Evolutionary conservation across 352 stramenopile genomes (phyloP).

Genomic region (Globisporangium paddicum): DNA sequence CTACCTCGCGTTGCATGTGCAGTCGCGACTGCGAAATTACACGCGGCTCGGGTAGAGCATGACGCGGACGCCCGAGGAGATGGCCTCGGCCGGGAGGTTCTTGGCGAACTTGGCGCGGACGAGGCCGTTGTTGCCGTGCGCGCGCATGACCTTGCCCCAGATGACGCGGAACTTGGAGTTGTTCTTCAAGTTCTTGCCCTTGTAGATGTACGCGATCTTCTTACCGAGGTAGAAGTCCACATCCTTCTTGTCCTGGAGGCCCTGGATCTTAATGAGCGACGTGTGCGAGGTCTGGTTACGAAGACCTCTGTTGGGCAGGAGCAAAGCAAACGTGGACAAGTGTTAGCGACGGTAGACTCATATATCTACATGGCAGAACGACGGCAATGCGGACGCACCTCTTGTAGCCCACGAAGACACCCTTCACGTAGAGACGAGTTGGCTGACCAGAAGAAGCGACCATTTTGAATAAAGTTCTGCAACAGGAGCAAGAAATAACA

Average conservation of each 20-base stretch:
- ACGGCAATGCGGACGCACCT: conserved; percentile 33
- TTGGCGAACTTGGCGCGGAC: conserved; percentile 98
- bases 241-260: conserved; percentile 97
- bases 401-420: conserved; percentile 99
- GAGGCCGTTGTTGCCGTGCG: conserved; percentile 98
- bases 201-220: conserved; percentile 99
- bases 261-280: conserved; percentile 99
- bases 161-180: conserved; percentile 98
- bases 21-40: conserved; percentile 60
- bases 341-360: neutral
- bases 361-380: too few species aligned
- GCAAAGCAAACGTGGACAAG: neutral
- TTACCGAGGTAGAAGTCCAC: conserved; percentile 99
- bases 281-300: conserved; percentile 98
- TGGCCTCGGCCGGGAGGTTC: conserved; percentile 96
- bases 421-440: conserved; percentile 98
- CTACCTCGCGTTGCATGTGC: conserved; percentile 14
- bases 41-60: conserved; percentile 99
- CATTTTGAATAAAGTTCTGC: conserved; percentile 86
- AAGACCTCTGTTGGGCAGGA: conserved; percentile 79
- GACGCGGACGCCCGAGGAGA: conserved; percentile 96
- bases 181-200: conserved; percentile 93
- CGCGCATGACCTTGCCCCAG: conserved; percentile 97
- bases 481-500: conserved; percentile 11
- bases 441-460: conserved; percentile 89